These are phyloP conservation scores for Ambrosia trifida DNA, from an alignment of 129 eudicot genomes.

Conservation along the genomic window DNA sequence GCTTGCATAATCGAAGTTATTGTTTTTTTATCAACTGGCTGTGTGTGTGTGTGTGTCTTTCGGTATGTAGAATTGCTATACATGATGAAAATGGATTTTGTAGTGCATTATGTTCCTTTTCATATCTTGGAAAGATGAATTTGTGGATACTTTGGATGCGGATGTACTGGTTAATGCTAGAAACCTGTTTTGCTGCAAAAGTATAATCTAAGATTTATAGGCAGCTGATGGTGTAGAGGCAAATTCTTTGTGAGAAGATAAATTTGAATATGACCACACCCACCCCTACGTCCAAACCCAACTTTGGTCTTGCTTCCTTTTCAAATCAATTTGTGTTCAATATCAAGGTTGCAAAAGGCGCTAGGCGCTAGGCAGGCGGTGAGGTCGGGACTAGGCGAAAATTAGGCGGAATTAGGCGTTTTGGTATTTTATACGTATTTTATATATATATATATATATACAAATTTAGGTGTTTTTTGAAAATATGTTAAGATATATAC, in stretches of 20 bases:
- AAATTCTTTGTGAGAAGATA: not conserved
- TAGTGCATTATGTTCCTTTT: not conserved
- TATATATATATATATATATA: too few species aligned
- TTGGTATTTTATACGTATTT: too few species aligned
- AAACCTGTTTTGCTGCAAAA: not conserved
- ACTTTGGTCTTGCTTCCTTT: slow-evolving; percentile 10
- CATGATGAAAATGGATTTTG: not conserved
- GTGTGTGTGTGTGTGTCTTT: not conserved
- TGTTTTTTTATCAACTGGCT: not conserved
- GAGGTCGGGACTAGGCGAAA: too few species aligned
- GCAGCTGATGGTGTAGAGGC: not conserved
- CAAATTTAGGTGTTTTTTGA: too few species aligned
- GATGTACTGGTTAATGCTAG: slow-evolving; percentile 2
- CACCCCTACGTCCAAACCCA: not conserved
- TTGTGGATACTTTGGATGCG: not conserved
- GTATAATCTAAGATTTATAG: not conserved
- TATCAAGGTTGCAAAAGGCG: too few species aligned
- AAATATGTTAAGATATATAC: too few species aligned
- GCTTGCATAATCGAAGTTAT: not conserved
- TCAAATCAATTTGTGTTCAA: slow-evolving; percentile 1
- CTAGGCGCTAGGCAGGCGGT: too few species aligned
- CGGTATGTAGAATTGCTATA: not conserved
- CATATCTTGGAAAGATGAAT: not conserved
- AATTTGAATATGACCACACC: not conserved
- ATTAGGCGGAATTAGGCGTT: too few species aligned